These are phyloP conservation scores for Pecoramyces ruminantium DNA, from an alignment of 192 early-diverging fungal species.

Conservation along the genomic window DNA sequence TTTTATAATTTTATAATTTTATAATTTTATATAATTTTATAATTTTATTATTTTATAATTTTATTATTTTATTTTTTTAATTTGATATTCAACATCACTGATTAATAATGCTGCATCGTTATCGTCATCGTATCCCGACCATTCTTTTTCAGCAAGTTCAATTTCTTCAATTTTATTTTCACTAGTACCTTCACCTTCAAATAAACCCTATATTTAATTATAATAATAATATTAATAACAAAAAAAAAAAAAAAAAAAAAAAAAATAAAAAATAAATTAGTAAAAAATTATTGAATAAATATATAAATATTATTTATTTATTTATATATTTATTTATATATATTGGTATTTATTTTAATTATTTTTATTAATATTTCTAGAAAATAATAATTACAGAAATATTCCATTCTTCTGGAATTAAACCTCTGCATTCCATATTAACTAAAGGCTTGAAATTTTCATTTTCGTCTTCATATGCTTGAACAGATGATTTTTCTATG, in stretches of 20 bases:
- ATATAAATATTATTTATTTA: background rate
- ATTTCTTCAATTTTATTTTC: background rate
- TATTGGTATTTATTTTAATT: too few relatives aligned
- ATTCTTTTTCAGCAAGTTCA: background rate
- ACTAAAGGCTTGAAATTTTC: background rate
- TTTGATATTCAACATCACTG: background rate
- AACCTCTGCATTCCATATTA: background rate
- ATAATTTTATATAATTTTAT: too few relatives aligned
- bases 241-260: too few relatives aligned
- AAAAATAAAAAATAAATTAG: too few relatives aligned
- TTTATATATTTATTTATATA: background rate
- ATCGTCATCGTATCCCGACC: background rate
- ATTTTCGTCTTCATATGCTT: background rate
- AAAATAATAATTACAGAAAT: background rate
- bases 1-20: too few relatives aligned
- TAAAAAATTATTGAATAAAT: too few relatives aligned
- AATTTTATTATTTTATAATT: too few relatives aligned
- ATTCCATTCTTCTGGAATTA: background rate
- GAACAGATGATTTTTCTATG: background rate
- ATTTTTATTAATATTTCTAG: too few relatives aligned
- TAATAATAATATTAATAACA: too few relatives aligned
- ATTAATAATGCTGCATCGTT: background rate
- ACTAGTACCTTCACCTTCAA: background rate
- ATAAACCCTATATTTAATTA: background rate
- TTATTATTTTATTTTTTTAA: background rate